These are phyloP conservation scores for Aspergillus sp. DNA, from an alignment of 2,329 filamentous ascomycete genomes.

Conservation along the genomic window DNA sequence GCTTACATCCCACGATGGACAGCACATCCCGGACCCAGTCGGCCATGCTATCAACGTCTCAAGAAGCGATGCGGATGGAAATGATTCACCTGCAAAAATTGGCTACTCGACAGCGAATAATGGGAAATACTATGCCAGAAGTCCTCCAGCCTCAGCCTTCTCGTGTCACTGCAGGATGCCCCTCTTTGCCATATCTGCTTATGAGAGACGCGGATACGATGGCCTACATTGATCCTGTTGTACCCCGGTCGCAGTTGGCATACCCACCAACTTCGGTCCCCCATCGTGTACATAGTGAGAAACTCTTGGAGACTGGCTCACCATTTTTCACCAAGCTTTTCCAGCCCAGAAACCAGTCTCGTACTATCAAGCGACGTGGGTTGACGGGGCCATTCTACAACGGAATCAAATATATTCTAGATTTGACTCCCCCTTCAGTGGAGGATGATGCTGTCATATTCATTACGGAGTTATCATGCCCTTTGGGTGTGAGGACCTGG, in stretches of 20 bases:
- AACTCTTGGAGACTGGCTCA: conserved; percentile 24
- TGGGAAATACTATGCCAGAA: no score
- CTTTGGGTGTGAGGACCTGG: conserved; percentile 54
- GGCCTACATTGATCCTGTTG: conserved; percentile 31
- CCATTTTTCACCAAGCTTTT: conserved; percentile 26
- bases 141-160: no score
- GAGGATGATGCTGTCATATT: conserved; percentile 60
- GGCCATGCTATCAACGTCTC: no score
- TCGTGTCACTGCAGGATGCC: no score
- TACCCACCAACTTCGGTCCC: conserved; percentile 16
- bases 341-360: conserved; percentile 20
- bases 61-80: no score
- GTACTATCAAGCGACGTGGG: conserved; percentile 25
- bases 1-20: no score
- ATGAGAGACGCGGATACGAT: conserved; percentile 30
- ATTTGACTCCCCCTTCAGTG: conserved; percentile 58
- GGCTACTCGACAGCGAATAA: no score
- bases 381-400: conserved; percentile 21
- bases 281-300: conserved; percentile 30
- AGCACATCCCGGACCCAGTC: no score
- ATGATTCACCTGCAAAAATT: no score
- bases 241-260: conserved; percentile 11
- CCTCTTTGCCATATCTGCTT: background rate
- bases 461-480: conserved; percentile 56
- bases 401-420: conserved; percentile 55